Evolutionary conservation across 1,284 basidiomycete genomes (phyloP).

Genomic region (Apiotrichum mycotoxinovorans): DNA sequence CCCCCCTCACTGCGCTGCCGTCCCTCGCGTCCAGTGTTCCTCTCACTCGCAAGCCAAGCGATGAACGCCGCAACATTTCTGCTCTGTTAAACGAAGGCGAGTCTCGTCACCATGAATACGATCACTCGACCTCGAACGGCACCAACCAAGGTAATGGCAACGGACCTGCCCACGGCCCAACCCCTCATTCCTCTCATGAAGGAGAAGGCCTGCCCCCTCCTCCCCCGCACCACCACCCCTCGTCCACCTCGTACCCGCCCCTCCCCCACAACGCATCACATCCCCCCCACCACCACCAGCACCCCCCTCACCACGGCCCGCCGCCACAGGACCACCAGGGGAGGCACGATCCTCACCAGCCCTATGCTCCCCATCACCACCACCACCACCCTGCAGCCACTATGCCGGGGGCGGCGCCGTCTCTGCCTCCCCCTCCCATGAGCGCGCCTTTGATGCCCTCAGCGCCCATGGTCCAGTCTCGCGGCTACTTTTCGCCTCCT

Average conservation of each 20-base stretch:
- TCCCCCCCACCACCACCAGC: neutral
- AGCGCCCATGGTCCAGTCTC: neutral
- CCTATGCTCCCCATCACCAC: neutral
- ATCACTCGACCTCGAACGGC: neutral
- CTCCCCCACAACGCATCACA: neutral
- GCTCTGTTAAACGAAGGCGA: slow-evolving; percentile 9
- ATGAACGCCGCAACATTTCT: slow-evolving; percentile 13
- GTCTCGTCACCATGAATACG: neutral
- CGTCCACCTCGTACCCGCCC: neutral
- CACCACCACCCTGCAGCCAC: neutral
- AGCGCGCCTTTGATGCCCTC: neutral
- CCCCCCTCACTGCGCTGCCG: slow-evolving; percentile 3
- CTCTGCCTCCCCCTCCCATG: neutral
- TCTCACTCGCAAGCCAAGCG: slow-evolving; percentile 7
- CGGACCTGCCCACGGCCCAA: neutral
- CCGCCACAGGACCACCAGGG: slow-evolving; percentile 1
- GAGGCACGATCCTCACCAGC: neutral
- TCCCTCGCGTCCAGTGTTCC: neutral
- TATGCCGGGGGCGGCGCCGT: neutral
- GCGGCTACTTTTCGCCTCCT: neutral
- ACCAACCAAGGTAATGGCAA: neutral
- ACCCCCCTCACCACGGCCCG: neutral
- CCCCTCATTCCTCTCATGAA: neutral
- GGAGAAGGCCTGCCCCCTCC: too few species aligned
- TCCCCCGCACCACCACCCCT: neutral